Base-by-base conservation (phyloP, 495 filamentous ascomycete genomes). In the Xylaria castorea region DNA sequence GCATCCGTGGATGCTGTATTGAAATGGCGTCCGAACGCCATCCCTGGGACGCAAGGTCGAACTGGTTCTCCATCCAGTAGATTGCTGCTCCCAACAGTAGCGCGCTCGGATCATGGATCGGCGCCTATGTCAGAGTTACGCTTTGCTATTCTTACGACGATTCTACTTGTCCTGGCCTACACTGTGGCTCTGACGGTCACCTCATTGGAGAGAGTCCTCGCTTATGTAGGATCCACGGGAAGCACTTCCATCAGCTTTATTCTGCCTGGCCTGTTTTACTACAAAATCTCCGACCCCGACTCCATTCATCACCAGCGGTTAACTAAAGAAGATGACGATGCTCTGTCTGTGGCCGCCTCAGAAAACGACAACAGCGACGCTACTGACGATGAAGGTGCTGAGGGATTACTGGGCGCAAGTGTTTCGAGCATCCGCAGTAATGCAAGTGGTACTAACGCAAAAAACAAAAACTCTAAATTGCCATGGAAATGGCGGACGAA, bases 191-290 rank as follows among this genome's bases (percentile, higher is more conserved):
- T 99, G 85, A 93, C 92, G 0, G 96, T 99, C 12, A 93, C 90
- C 5, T 96, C 92, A 2, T 87, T 99, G 3, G 94, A 97, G 76
- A 91, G 92, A 50, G 94, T 98, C 0, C 87, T 99, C 11, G 95
- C 96, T 0, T 99, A 98, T 75, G 96, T 99, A 27, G 96, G 97
- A 9, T 94, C 91, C 76, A 99, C 96, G 0, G 96, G 96, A 32
- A 94, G 91, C 70, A 99, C 96, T 0, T 91, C 91, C 75, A 98
- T 99, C 75, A 96, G 93, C 73, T 99, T 99, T 80, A 98, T 99
- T 74, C 86, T 99, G 0, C 97, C 96, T 0, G 96, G 96, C 0
- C 79, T 98, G 18, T 98, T 99, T 81, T 99, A 98, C 84, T 98
- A 98, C 86, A 98, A 98, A 83, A 98, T 99, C 68, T 94, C 92